Conservation (phyloP, 345 rosid species). For the Passiflora organensis region DNA sequence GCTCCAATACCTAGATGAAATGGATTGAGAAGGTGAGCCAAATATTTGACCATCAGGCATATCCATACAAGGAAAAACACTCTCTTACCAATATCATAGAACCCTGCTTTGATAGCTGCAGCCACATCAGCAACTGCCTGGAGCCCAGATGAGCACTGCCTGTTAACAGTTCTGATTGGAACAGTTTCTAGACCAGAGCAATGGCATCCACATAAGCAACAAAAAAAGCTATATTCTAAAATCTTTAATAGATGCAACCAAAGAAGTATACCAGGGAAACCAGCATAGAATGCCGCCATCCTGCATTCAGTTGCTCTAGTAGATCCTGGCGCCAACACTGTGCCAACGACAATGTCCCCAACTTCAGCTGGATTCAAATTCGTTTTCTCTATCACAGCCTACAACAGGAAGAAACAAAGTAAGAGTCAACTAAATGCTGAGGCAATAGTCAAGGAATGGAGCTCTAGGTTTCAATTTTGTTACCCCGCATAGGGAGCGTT, state of each 20-base stretch:
- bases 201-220: background rate
- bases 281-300: slow-evolving; percentile 98
- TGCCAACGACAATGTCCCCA: slow-evolving; percentile 96
- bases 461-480: too few species aligned
- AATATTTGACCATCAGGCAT: background rate
- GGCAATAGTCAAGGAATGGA: too few species aligned
- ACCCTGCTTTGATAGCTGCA: slow-evolving; percentile 93
- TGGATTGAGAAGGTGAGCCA: background rate
- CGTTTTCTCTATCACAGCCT: slow-evolving; percentile 82
- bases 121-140: slow-evolving; percentile 99
- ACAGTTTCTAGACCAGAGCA: slow-evolving; percentile 57
- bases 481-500: too few species aligned
- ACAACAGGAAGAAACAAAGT: slow-evolving; percentile 10
- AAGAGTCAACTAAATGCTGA: too few species aligned
- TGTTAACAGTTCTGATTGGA: slow-evolving; percentile 80
- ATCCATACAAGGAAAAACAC: slow-evolving; percentile 2
- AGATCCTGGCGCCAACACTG: slow-evolving; percentile 83
- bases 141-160: slow-evolving; percentile 96
- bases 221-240: background rate
- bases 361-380: slow-evolving; percentile 72
- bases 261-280: slow-evolving; percentile 65
- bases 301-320: slow-evolving; percentile 91
- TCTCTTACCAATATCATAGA: slow-evolving; percentile 72
- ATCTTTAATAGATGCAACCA: background rate
- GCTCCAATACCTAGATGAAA: slow-evolving; percentile 77